These are phyloP conservation scores for Coemansia sp. DNA, from an alignment of 192 early-diverging fungal species.

Conservation along the genomic window DNA sequence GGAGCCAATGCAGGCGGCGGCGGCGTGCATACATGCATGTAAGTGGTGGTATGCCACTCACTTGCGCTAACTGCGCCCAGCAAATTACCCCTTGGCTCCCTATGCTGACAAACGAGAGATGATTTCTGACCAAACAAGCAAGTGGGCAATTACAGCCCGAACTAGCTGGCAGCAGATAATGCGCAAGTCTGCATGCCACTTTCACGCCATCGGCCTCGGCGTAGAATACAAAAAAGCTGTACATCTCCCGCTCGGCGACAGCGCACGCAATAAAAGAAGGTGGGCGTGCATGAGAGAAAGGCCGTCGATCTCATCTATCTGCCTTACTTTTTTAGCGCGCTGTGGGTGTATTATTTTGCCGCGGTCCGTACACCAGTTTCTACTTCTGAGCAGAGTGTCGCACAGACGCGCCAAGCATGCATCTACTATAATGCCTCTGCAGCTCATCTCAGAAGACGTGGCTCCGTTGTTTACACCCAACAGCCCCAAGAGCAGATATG, in stretches of 20 bases:
- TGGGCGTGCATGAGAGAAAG: not conserved
- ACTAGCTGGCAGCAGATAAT: conserved; percentile 6
- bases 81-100: not conserved
- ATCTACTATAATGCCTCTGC: not conserved
- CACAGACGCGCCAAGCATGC: not conserved
- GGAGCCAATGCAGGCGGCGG: conserved; percentile 7
- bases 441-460: not conserved
- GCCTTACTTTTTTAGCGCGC: conserved; percentile 1
- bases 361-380: not conserved
- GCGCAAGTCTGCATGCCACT: conserved; percentile 2
- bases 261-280: conserved; percentile 3
- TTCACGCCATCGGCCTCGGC: not conserved
- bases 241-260: not conserved
- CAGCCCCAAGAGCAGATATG: conserved; percentile 4
- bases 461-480: conserved; percentile 4
- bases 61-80: conserved; percentile 8
- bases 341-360: not conserved
- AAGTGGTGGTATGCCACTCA: not conserved
- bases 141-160: not conserved
- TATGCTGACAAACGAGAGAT: conserved; percentile 1
- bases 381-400: not conserved
- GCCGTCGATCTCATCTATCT: conserved; percentile 7
- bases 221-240: not conserved
- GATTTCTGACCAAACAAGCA: not conserved
- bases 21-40: conserved; percentile 11